Base-by-base conservation (phyloP, 768 basidiomycete genomes). In the Fistulinella prunicolor region DNA sequence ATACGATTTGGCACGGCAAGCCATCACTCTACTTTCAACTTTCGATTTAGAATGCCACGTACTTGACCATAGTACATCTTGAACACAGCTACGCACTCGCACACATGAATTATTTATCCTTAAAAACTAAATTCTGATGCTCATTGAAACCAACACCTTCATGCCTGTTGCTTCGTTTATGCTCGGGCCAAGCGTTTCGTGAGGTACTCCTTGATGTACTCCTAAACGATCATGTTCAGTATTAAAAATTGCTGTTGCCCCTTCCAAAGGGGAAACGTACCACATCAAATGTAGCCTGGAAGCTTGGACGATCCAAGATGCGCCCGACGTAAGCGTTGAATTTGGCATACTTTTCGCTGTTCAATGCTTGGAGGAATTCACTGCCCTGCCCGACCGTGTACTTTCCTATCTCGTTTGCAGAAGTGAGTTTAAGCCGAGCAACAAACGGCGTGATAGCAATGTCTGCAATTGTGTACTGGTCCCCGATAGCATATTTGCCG, bases 371-470 rank as follows among this genome's bases (percentile, higher is more conserved):
- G 40, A 73, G 66, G 3, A 75, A 62, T 54, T 69, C 74, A 38
- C 57, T 64, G 0, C 81, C 81, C 28, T 76, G 69, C 9, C 78
- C 83, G 21, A 58, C 64, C 6, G 72, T 69, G 53, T 65, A 86
- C 19, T 63, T 68, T 1, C 83, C 82, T 19, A 81, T 24, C 26
- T 84, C 80, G 50, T 81, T 74, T 57, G 68, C 63, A 24, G 80
- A 53, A 24, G 61, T 41, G 1, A 79, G 48, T 22, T 75, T 71
- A 35, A 76, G 51, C 10, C 85, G 71, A n/a, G 74, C 81, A 13
- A 85, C 55, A 73, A 85, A 82, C 1, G 86, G 82, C 4, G 75
- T 67, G 21, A 85, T 59, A 0, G 81, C 77, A 6, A 79, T 76
- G 54, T 86, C 86, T 12, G 84, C 85, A 43, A 79, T 76, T n/a